Evolutionary conservation across 352 stramenopile genomes (phyloP).

Genomic region (Blastocystis hominis): DNA sequence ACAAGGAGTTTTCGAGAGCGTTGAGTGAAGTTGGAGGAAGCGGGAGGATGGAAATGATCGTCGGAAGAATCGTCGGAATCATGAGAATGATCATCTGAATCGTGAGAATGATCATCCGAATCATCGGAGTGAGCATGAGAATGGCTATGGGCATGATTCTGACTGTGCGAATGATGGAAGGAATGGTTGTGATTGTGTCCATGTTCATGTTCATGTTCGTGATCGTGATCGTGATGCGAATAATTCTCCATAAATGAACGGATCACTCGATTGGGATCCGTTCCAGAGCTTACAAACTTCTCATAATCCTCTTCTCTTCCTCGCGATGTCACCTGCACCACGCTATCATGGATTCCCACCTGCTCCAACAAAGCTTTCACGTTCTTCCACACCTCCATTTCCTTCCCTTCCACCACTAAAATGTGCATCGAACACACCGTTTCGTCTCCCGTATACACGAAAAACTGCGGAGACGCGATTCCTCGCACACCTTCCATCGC

Average conservation of each 20-base stretch:
- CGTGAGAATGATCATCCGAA: neutral
- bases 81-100: too few relatives aligned
- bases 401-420: neutral
- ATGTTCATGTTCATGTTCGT: neutral
- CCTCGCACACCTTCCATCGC: neutral
- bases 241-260: neutral
- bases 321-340: neutral
- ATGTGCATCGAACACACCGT: neutral
- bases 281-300: neutral
- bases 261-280: neutral
- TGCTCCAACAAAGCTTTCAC: neutral
- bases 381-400: neutral
- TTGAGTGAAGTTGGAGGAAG: neutral
- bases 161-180: neutral
- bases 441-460: neutral
- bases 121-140: neutral
- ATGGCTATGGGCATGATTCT: neutral
- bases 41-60: neutral
- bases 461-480: neutral
- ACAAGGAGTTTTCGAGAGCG: neutral
- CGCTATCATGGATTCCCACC: neutral
- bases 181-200: neutral
- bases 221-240: neutral
- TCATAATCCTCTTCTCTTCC: neutral
- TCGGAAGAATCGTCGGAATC: neutral